Evolutionary conservation across 2,329 filamentous ascomycete species (phyloP), one percentile per base, ranked within the genome.

Genomic region (Sordariomycetes sp.): DNA sequence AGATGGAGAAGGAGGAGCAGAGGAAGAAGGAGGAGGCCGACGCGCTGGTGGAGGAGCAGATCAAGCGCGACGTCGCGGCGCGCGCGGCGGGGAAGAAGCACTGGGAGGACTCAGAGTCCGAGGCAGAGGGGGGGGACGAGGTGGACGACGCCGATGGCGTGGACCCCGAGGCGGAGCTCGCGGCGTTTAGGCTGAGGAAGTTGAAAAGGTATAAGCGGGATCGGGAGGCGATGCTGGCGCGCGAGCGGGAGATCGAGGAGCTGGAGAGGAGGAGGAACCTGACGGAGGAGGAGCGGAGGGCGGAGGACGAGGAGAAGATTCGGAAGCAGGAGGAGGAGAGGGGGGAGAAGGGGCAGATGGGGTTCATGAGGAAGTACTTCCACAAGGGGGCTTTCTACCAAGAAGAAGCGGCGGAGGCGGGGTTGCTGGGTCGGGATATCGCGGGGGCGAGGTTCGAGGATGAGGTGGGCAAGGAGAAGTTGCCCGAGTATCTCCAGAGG

Each of bases 351-450:
- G 90, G 90, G 56, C 87, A 92, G 71, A 89, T 94, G 78, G 81
- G 81, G 1, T 96, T 84, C 69, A 89, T 97, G 87, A 91, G 96
- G 67, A 90, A 91, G 68, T 99, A 97, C 74, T 91, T 89, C 71
- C 94, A 99, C 77, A 92, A 91, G 73, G 94, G 94, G 54, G 94
- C 94, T 17, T 99, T 97, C 74, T 97, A 89, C 75, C 87, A 87
- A 62, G 89, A 91, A 56, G 88, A 95, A 64, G 79, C 85, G 55
- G 82, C 85, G 63, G 83, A 82, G 17, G 83, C 88, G 61, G 89
- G 89, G 1, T 75, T 96, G 52, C 84, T 88, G 61, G 80, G 85
- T 66, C 79, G 94, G 53, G 89, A 96, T 66, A 78, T 96, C 62
- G 95, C 95, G 82, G 91, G 91, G 15, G 81, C 86, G 2, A 76